Base-by-base conservation (phyloP, 345 rosid genomes). In the Citrus sp. region DNA sequence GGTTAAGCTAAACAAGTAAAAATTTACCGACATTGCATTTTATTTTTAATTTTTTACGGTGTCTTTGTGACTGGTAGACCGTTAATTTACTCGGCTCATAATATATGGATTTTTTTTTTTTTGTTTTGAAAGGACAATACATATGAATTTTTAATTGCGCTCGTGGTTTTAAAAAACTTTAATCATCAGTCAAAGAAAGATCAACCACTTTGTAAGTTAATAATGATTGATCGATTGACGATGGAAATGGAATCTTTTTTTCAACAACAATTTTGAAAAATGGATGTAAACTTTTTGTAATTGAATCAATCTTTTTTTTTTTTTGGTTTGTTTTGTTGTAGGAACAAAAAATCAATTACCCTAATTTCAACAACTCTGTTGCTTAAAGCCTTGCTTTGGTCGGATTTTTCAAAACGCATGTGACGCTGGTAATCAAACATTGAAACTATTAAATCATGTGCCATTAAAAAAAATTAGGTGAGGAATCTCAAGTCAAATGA, bases 321-420 rank as follows among this genome's bases (percentile, higher is more conserved):
- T 3, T 30, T 30, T 30, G 0, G 4, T 34, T 34, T 5, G 34
- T 27, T 32, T 54, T 54, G 1, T 71, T 16, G 51, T 46, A 12
- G 4, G 49, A 42, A 42, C 1, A 12, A 12, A 13, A 12, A 46
- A 46, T 12, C 51, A 21, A 35, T 1, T 22, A 9, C 70, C 10
- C 30, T 4, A 61, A 60, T 74, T 74, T 74, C 77, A 74, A 74
- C 77, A 40, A 46, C 8, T 42, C 19, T 40, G 40, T 62, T 60
- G 59, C 68, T 61, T 62, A 22, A 21, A 32, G 60, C 2, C 30
- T 46, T 49, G 25, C 28, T 42, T 63, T 40, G 59, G 42, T 9
- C 34, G 28, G 40, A 49, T 28, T 75, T 71, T 56, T 75, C 78
- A 64, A 64, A 64, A 75, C 2, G 18, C 71, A 74, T 62, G 59